A percentile compares a stretch with the other conserved stretches of the same genome.
Conservation (phyloP, 2,329 filamentous ascomycete species). For the Hirsutella minnesotensis region DNA sequence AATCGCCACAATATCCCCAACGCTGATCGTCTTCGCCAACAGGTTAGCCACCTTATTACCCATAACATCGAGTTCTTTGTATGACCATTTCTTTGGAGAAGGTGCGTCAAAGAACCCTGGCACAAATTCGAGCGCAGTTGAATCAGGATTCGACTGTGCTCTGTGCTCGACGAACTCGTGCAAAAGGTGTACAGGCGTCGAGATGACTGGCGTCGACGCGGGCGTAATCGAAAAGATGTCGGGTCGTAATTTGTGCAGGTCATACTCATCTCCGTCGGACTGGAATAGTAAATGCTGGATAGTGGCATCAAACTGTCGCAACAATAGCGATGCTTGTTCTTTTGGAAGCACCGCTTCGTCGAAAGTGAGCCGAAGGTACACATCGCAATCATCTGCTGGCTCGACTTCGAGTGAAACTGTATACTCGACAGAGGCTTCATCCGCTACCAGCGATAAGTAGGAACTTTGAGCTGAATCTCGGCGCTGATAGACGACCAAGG, state of each 20-base stretch:
- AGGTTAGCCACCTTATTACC: slow-evolving; percentile 64
- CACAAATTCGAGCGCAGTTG: slow-evolving; percentile 65
- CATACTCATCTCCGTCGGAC: slow-evolving; percentile 27
- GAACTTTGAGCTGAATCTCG: slow-evolving; percentile 14
- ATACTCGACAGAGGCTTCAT: slow-evolving; percentile 64
- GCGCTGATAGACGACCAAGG: slow-evolving; percentile 75
- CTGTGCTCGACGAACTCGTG: slow-evolving; percentile 69
- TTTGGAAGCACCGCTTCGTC: slow-evolving; percentile 51
- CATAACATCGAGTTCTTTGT: slow-evolving; percentile 55
- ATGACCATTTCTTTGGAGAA: slow-evolving; percentile 54
- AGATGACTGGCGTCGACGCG: slow-evolving; percentile 43
- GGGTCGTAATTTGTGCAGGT: slow-evolving; percentile 19
- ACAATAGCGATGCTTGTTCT: slow-evolving; percentile 54
- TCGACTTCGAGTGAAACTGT: slow-evolving; percentile 71
- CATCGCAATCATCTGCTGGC: slow-evolving; percentile 28
- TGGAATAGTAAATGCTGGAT: slow-evolving; percentile 46
- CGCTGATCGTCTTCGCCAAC: slow-evolving; percentile 34
- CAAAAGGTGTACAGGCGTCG: slow-evolving; percentile 47
- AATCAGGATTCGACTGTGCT: slow-evolving; percentile 42
- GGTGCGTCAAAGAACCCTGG: slow-evolving; percentile 35
- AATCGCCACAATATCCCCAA: slow-evolving; percentile 57
- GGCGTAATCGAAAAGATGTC: slow-evolving; percentile 54
- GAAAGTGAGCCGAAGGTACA: slow-evolving; percentile 57
- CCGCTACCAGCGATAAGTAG: slow-evolving; percentile 50
- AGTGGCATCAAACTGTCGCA: slow-evolving; percentile 59